phyloP scores from a whole-genome alignment of 176 grass and related monocot genomes.

The Otatea glauca region DNA sequence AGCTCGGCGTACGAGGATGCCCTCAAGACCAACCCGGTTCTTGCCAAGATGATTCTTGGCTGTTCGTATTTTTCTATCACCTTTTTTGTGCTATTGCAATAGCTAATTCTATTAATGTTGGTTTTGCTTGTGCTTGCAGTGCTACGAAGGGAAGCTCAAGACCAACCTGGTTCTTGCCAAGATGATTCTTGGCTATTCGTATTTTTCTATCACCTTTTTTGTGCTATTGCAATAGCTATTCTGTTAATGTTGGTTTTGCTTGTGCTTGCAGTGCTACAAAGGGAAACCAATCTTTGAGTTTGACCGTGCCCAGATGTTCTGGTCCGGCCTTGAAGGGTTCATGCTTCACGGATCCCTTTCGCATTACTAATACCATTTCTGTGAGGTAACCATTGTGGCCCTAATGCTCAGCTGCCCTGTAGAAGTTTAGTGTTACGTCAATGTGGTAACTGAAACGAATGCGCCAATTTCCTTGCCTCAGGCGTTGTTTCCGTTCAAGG shows the following conservation, averaged over 20 bases:
- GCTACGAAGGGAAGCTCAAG: constrained; percentile 92
- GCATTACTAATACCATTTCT: constrained; percentile 92
- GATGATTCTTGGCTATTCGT: background rate
- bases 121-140: constrained; percentile 48
- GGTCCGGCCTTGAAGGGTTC: constrained; percentile 90
- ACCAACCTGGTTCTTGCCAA: too few species aligned
- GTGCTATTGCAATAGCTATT: background rate
- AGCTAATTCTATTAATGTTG: constrained; percentile 10
- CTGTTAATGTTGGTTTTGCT: background rate
- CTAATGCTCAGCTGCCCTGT: background rate
- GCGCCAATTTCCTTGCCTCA: constrained; percentile 23
- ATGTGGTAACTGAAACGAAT: background rate
- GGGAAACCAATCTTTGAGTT: constrained; percentile 89
- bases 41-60: constrained; percentile 99
- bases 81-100: too few species aligned
- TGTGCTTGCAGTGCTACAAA: constrained; percentile 75
- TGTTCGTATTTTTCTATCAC: too few species aligned
- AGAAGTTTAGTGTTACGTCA: background rate
- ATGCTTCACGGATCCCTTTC: constrained; percentile 94
- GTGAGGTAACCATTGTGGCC: constrained; percentile 53
- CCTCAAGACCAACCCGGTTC: constrained; percentile 87
- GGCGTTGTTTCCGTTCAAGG: constrained; percentile 87
- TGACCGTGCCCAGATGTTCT: constrained; percentile 83
- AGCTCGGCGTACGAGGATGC: constrained; percentile 94
- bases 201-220: background rate